These are phyloP conservation scores for Amylocystis lapponica DNA, from an alignment of 768 basidiomycete species.

Conservation along the genomic window DNA sequence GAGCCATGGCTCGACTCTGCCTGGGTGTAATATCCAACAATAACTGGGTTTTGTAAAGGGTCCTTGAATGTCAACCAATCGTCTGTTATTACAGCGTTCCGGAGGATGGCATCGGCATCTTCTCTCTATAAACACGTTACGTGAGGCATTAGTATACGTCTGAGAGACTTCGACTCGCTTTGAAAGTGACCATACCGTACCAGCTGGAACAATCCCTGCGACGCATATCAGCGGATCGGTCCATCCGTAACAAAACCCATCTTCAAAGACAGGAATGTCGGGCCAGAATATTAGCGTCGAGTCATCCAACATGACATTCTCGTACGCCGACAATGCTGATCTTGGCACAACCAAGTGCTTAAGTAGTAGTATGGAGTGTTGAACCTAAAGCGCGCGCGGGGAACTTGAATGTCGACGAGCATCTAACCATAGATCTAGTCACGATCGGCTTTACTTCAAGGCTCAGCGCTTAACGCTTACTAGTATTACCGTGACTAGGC, in stretches of 20 bases:
- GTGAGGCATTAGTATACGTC: background rate
- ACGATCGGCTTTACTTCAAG: no score
- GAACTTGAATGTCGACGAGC: no score
- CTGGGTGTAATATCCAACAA: conserved; percentile 25
- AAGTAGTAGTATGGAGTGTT: no score
- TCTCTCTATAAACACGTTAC: background rate
- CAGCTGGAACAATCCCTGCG: conserved; percentile 40
- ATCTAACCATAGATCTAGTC: no score
- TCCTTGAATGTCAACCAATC: background rate
- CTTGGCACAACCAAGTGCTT: no score
- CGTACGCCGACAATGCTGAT: no score
- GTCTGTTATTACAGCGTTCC: background rate
- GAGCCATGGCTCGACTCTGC: background rate
- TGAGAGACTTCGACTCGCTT: conserved; percentile 11
- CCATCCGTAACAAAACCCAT: conserved; percentile 61
- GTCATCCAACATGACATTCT: background rate
- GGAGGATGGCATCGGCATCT: background rate
- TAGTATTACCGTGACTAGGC: no score
- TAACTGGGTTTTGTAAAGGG: conserved; percentile 17
- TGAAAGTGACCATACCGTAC: conserved; percentile 24
- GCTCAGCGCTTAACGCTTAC: no score
- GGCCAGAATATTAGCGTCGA: conserved; percentile 42
- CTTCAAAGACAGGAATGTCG: conserved; percentile 29
- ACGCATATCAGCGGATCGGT: conserved; percentile 41
- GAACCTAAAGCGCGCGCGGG: no score